A percentile compares a stretch with the other conserved stretches of the same genome.
Conservation (phyloP, 495 filamentous ascomycete genomes). For the Terfezia boudieri region DNA sequence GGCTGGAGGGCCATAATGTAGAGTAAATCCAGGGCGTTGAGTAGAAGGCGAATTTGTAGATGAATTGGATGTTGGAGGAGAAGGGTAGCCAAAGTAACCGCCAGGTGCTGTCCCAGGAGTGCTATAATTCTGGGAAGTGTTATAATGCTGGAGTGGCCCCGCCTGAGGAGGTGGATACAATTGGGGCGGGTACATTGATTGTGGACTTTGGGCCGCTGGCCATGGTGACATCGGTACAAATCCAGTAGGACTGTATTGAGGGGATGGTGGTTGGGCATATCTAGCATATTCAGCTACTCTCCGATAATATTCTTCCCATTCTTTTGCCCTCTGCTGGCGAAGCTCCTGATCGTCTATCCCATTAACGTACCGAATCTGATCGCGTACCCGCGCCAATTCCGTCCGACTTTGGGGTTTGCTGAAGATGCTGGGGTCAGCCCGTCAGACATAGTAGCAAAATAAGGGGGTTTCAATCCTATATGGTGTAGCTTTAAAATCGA, state of each 20-base stretch:
- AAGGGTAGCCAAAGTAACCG: neutral
- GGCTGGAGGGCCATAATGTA: neutral
- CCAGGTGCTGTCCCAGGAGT: neutral
- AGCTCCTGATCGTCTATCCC: neutral
- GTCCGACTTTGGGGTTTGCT: neutral
- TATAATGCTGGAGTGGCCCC: neutral
- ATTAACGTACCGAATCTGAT: neutral
- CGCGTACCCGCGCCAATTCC: neutral
- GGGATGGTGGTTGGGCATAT: neutral
- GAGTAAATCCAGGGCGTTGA: neutral
- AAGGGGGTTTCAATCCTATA: no score
- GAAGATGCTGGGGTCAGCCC: neutral
- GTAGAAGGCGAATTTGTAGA: neutral
- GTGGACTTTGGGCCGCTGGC: neutral
- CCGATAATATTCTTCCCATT: neutral
- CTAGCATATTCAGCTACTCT: neutral
- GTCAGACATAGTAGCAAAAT: neutral
- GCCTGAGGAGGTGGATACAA: neutral
- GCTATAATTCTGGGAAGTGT: no score
- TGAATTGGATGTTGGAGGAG: neutral
- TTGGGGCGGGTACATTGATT: neutral
- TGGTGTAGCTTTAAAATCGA: neutral
- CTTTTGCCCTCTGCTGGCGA: neutral
- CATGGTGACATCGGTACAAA: neutral
- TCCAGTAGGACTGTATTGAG: neutral